Evolutionary conservation across 345 rosid species (phyloP).

Genomic region (Raphanus raphanistrum): DNA sequence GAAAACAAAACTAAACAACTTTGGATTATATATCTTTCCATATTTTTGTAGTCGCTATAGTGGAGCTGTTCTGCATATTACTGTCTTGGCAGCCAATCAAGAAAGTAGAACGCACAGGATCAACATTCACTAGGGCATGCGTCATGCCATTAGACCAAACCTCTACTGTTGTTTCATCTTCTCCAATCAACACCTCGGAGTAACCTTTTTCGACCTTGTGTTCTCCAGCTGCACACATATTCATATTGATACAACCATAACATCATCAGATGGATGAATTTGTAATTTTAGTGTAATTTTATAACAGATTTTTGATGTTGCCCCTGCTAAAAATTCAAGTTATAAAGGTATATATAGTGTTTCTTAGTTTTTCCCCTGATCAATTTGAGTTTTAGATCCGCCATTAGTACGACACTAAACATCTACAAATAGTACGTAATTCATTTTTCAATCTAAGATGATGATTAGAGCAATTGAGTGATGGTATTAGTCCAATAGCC

Average conservation of each 20-base stretch:
- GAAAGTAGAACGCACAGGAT: constrained; percentile 54
- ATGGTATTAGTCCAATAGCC: not conserved
- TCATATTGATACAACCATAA: not conserved
- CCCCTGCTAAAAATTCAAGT: too few species aligned
- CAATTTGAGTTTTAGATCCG: too few species aligned
- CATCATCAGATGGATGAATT: not conserved
- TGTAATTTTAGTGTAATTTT: too few species aligned
- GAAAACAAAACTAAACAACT: not conserved
- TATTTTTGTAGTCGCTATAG: constrained; percentile 51
- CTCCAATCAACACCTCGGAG: constrained; percentile 56
- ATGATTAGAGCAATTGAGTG: not conserved
- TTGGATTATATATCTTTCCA: constrained; percentile 67
- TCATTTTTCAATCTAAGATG: not conserved
- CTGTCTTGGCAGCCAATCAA: constrained; percentile 87
- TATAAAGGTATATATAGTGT: too few species aligned
- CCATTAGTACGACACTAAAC: too few species aligned
- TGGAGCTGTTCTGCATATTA: constrained; percentile 44
- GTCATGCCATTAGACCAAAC: constrained; percentile 71
- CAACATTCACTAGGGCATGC: constrained; percentile 67
- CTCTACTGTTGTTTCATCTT: constrained; percentile 68
- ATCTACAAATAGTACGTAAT: not conserved
- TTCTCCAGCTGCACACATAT: constrained; percentile 70
- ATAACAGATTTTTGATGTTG: too few species aligned
- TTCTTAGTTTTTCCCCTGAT: too few species aligned
- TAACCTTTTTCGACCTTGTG: constrained; percentile 52